Base-by-base conservation (phyloP, 2,329 filamentous ascomycete genomes). In the Diplodia sapinea region DNA sequence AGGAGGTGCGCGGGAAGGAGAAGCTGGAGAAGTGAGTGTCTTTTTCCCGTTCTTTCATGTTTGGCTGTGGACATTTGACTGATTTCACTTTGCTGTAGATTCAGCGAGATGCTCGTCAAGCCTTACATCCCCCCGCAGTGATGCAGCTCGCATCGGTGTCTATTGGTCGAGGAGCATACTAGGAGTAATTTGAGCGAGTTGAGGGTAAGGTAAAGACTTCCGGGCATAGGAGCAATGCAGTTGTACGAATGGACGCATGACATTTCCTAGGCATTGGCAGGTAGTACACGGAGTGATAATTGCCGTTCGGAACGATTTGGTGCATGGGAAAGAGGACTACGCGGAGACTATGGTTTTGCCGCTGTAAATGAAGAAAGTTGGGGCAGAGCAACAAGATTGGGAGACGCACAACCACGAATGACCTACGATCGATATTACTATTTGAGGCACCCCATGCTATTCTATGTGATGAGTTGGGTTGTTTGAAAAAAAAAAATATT, bases 1-100 rank as follows among this genome's bases (percentile, higher is more conserved):
- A 99, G 79, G 95, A 99, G 82, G 94, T 99, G 11, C 85, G 95
- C 74, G 95, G 95, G 54, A 97, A 96, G 85, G 94, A 98, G 76
- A 94, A 89, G 80, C 82, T 99, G 73, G 93, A 96, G 81, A 92
- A 88, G 81, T 82, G 71, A 75, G 80, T 79, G 17, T 33, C 33
- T 26, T 12, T 9, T 8, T 43, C 11, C 29, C 17, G 4, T 40
- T 26, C 47, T 29, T 20, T n/a, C 9, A 26, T 33, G 15, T 20
- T 33, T 33, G n/a, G 56, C 26, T 31, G 40, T n/a, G 7, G 15
- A 43, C 36, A 54, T 33, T 69, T 61, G 71, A 74, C 68, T 74
- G 56, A 56, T 26, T 36, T 3, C 23, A 3, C 4, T 51, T 23
- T 52, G 17, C 26, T 33, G 38, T 62, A 80, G 76, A 80, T 98